Evolutionary conservation across 805 yeast species (phyloP).

Genomic region (Candida piceae): DNA sequence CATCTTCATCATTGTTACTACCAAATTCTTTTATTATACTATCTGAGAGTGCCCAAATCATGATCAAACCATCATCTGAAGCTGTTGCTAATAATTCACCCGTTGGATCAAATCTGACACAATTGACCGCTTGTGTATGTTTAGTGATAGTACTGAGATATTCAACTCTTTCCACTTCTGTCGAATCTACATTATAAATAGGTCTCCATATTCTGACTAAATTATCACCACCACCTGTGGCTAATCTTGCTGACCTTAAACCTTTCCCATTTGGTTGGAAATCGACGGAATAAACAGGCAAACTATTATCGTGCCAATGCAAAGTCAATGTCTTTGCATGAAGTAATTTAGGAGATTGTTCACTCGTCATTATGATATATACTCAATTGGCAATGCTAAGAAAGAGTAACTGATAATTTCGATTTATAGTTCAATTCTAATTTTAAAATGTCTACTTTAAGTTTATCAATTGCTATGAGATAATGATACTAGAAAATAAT

Average conservation of each 20-base stretch:
- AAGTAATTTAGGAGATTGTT: constrained; percentile 5
- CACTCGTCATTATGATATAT: constrained; percentile 1
- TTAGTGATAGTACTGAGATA: constrained; percentile 77
- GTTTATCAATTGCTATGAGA: too few relatives aligned
- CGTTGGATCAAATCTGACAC: constrained; percentile 68
- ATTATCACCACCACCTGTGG: constrained; percentile 93
- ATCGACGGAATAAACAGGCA: constrained; percentile 65
- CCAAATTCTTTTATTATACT: constrained; percentile 58
- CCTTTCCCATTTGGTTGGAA: constrained; percentile 44
- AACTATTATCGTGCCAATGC: constrained; percentile 72
- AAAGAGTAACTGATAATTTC: too few relatives aligned
- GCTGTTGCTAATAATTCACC: constrained; percentile 81
- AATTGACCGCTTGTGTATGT: constrained; percentile 94
- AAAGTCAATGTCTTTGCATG: constrained; percentile 47
- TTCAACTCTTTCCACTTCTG: constrained; percentile 43
- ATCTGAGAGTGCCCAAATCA: constrained; percentile 69
- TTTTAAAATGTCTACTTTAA: too few relatives aligned
- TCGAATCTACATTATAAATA: constrained; percentile 16
- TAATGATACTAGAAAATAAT: too few relatives aligned
- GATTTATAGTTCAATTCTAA: too few relatives aligned
- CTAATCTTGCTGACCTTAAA: constrained; percentile 44
- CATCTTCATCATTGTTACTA: constrained; percentile 42
- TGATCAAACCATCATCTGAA: constrained; percentile 89
- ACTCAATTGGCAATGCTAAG: too few relatives aligned
- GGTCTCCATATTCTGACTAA: constrained; percentile 56